Conservation (phyloP, 495 filamentous ascomycete species). For the Penicillium waksmanii region DNA sequence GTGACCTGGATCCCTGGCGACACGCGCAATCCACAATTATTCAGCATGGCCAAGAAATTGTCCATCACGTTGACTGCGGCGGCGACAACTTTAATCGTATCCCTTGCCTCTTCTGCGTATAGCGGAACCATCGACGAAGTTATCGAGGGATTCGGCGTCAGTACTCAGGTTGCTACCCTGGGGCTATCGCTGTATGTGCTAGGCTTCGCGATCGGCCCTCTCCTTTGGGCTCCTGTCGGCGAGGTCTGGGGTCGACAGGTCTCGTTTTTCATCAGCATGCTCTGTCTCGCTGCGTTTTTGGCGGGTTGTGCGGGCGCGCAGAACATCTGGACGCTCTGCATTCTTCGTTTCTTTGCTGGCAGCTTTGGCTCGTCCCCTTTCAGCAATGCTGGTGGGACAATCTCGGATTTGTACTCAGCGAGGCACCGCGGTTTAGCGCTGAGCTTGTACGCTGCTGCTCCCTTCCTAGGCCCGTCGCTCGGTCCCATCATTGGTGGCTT, state of each 20-base stretch:
- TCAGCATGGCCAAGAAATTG: constrained; percentile 58
- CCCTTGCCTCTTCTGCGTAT: constrained; percentile 70
- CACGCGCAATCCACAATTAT: constrained; percentile 61
- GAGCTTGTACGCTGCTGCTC: constrained; percentile 56
- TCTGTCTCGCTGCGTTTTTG: constrained; percentile 59
- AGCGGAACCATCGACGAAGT: constrained; percentile 61
- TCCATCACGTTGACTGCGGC: constrained; percentile 58
- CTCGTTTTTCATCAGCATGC: constrained; percentile 59
- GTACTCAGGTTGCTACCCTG: constrained; percentile 55
- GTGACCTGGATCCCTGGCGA: constrained; percentile 68
- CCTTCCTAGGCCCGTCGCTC: constrained; percentile 55
- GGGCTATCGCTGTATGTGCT: constrained; percentile 68
- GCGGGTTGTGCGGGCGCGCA: constrained; percentile 57
- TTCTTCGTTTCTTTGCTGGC: constrained; percentile 71
- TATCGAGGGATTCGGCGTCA: constrained; percentile 54
- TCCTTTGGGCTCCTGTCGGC: constrained; percentile 59
- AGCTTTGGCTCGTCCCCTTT: constrained; percentile 66
- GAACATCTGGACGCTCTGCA: constrained; percentile 61
- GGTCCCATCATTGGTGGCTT: constrained; percentile 56
- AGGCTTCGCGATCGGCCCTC: constrained; percentile 64
- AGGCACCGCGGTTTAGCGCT: constrained; percentile 58
- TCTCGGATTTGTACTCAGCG: constrained; percentile 63
- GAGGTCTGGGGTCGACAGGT: constrained; percentile 66
- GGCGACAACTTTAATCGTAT: constrained; percentile 62
- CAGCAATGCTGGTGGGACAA: constrained; percentile 63